Evolutionary conservation across 1,284 basidiomycete species (phyloP).

Genomic region (Rhodotorula sp.): DNA sequence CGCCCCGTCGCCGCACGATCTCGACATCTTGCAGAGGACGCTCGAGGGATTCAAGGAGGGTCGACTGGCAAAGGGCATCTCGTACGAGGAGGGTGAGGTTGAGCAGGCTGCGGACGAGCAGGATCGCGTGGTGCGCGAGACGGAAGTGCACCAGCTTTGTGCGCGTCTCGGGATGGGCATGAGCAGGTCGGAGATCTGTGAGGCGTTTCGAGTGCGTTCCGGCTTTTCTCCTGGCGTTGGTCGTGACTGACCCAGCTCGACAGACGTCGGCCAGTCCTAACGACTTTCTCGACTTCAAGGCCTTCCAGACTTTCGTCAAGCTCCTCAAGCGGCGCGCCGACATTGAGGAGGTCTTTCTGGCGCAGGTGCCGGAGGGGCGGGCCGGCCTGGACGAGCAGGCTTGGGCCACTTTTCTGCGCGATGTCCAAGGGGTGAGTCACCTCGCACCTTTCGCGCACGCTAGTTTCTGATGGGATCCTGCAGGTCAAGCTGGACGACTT

Average conservation of each 20-base stretch:
- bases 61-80: conserved; percentile 40
- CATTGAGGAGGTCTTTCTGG: conserved; percentile 55
- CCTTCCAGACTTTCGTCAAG: conserved; percentile 83
- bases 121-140: conserved; percentile 28
- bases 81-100: conserved; percentile 55
- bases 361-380: conserved; percentile 49
- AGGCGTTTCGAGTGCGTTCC: conserved; percentile 52
- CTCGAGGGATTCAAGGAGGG: conserved; percentile 50
- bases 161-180: conserved; percentile 32
- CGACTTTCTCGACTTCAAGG: conserved; percentile 74
- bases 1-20: conserved; percentile 67
- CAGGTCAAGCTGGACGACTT: conserved; percentile 55
- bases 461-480: not conserved
- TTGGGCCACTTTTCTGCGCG: conserved; percentile 66
- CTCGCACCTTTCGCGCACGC: not conserved
- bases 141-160: conserved; percentile 29
- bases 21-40: conserved; percentile 56
- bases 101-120: conserved; percentile 48
- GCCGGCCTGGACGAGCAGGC: conserved; percentile 56
- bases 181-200: conserved; percentile 24
- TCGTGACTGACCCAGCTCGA: not conserved
- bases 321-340: conserved; percentile 79
- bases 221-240: too few species aligned
- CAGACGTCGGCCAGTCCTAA: conserved; percentile 68
- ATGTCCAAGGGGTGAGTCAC: conserved; percentile 61